phyloP scores from a whole-genome alignment of 2,329 filamentous ascomycete genomes.

The Cladophialophora chaetospira region DNA sequence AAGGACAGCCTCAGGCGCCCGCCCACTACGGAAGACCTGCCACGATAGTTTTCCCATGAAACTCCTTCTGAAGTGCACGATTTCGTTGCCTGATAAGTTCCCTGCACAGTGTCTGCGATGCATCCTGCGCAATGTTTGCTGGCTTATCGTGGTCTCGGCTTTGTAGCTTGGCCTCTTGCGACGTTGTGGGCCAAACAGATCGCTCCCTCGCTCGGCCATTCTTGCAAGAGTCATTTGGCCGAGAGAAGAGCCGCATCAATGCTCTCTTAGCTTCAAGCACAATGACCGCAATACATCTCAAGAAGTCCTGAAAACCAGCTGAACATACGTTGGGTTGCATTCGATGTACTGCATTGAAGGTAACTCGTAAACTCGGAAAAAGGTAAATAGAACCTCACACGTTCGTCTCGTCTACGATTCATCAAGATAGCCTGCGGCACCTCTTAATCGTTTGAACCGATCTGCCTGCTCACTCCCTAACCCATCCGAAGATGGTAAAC shows the following conservation, averaged over 20 bases:
- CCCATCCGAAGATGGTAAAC: conserved; percentile 1
- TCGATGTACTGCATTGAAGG: not conserved
- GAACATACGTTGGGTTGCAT: not conserved
- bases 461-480: not conserved
- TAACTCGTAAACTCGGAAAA: not conserved
- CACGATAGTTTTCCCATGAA: not conserved
- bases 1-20: no score
- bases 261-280: not conserved
- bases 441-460: not conserved
- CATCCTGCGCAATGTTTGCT: no score
- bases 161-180: not conserved
- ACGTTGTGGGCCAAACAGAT: not conserved
- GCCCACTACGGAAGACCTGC: not conserved
- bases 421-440: not conserved
- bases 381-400: no score
- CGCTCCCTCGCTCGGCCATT: conserved; percentile 11
- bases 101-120: no score
- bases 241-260: conserved; percentile 16
- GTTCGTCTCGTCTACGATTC: no score
- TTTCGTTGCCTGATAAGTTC: no score
- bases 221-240: conserved; percentile 12
- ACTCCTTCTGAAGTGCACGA: not conserved
- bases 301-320: not conserved
- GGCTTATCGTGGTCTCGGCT: not conserved
- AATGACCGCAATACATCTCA: not conserved